A percentile compares a stretch with the other conserved stretches of the same genome.
Conservation (phyloP, 2,329 filamentous ascomycete genomes). For the Aspergillus sp. region DNA sequence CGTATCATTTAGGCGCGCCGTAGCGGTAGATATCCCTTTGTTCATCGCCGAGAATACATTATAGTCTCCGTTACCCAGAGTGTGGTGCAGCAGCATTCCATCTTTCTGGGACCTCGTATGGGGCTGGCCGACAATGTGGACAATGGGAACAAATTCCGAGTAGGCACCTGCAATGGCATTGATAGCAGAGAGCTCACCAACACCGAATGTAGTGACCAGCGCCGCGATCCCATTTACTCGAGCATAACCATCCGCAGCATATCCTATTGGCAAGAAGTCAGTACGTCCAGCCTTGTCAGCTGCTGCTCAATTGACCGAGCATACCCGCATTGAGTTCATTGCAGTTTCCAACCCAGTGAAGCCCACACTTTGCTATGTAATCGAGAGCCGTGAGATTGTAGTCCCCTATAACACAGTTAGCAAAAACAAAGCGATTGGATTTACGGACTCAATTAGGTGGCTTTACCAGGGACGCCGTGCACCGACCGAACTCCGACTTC, state of each 20-base stretch:
- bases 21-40: conserved; percentile 66
- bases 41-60: conserved; percentile 81
- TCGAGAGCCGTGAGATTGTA: conserved; percentile 67
- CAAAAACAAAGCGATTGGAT: background rate
- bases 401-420: conserved; percentile 46
- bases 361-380: conserved; percentile 54
- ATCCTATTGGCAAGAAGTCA: conserved; percentile 46
- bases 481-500: conserved; percentile 51
- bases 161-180: conserved; percentile 74
- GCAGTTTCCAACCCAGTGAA: conserved; percentile 61
- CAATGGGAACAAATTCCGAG: conserved; percentile 69
- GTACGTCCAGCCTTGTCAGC: background rate
- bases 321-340: conserved; percentile 62
- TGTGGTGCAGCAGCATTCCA: conserved; percentile 61
- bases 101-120: conserved; percentile 48
- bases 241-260: conserved; percentile 78
- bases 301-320: background rate
- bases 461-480: conserved; percentile 55
- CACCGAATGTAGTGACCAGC: conserved; percentile 73
- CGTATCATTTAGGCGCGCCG: conserved; percentile 69
- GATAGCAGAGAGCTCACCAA: conserved; percentile 66
- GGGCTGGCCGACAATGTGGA: conserved; percentile 61
- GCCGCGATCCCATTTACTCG: conserved; percentile 70
- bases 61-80: conserved; percentile 75
- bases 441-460: conserved; percentile 27